phyloP scores from a whole-genome alignment of 306 rosid species.

The Vachellia collinsii region DNA sequence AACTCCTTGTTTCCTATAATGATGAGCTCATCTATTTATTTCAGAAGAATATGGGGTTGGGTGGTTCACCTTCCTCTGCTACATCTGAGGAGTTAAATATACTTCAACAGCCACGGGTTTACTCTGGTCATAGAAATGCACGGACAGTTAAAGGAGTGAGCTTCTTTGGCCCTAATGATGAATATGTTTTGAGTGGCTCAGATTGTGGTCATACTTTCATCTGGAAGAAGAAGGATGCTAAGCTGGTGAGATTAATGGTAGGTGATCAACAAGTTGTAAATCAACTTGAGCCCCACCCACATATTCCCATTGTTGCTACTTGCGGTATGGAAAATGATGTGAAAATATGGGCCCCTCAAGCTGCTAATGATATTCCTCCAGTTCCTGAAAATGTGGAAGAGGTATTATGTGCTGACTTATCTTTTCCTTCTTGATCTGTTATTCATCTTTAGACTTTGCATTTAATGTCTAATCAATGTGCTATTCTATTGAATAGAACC shows the following conservation, averaged over 20 bases:
- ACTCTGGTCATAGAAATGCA: slow-evolving; percentile 58
- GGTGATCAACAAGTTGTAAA: slow-evolving; percentile 55
- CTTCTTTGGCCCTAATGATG: slow-evolving; percentile 63
- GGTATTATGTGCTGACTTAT: slow-evolving; percentile 39
- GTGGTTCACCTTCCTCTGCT: slow-evolving; percentile 45
- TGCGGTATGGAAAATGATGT: slow-evolving; percentile 57
- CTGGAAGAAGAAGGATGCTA: slow-evolving; percentile 60
- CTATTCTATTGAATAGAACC: slow-evolving; percentile 19
- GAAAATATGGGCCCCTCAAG: slow-evolving; percentile 57
- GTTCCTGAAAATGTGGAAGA: slow-evolving; percentile 48
- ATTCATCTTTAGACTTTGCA: neutral
- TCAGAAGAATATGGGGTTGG: slow-evolving; percentile 48
- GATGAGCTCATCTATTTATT: slow-evolving; percentile 64
- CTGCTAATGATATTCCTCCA: slow-evolving; percentile 45
- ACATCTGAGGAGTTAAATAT: slow-evolving; percentile 42
- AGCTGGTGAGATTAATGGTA: slow-evolving; percentile 52
- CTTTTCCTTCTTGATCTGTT: neutral
- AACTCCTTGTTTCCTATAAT: slow-evolving; percentile 57
- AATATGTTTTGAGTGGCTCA: slow-evolving; percentile 65
- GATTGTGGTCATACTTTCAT: slow-evolving; percentile 67
- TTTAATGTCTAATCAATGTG: slow-evolving; percentile 5
- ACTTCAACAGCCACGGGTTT: slow-evolving; percentile 47
- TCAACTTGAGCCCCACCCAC: slow-evolving; percentile 62
- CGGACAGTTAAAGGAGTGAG: slow-evolving; percentile 62
- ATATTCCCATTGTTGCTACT: slow-evolving; percentile 54